These are phyloP conservation scores for Dryas alaskensis DNA, from an alignment of 306 rosid genomes.

Conservation along the genomic window DNA sequence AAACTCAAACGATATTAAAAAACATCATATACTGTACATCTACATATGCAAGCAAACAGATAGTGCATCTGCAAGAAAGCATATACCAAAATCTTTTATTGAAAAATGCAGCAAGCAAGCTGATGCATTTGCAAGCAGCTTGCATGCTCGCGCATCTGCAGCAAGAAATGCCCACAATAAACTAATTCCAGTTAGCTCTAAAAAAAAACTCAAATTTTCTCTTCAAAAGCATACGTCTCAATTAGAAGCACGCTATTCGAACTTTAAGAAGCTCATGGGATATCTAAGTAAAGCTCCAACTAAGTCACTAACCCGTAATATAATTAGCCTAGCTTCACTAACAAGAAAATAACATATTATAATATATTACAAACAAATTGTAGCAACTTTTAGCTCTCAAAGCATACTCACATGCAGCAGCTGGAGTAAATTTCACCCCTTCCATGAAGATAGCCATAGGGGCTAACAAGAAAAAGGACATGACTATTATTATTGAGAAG, in stretches of 20 bases:
- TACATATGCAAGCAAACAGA: too few relatives aligned
- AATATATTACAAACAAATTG: not conserved
- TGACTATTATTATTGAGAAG: constrained; percentile 84
- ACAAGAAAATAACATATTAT: not conserved
- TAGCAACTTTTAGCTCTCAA: constrained; percentile 14
- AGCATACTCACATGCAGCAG: constrained; percentile 66
- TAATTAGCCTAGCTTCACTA: not conserved
- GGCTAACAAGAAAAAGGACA: constrained; percentile 78
- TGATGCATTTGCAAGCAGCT: too few relatives aligned
- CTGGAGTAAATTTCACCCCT: constrained; percentile 83
- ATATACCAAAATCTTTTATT: too few relatives aligned
- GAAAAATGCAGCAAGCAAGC: too few relatives aligned
- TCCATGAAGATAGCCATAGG: constrained; percentile 71
- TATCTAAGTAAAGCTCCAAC: not conserved
- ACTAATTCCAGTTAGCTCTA: not conserved
- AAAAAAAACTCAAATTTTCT: not conserved
- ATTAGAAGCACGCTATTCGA: not conserved
- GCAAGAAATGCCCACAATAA: not conserved
- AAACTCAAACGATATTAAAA: too few relatives aligned
- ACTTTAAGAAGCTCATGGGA: not conserved
- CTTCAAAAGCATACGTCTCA: not conserved
- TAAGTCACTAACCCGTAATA: not conserved
- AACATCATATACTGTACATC: too few relatives aligned
- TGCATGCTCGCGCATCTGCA: too few relatives aligned
- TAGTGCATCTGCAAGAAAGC: too few relatives aligned